Evolutionary conservation across 495 filamentous ascomycete genomes (phyloP).

Genomic region (Talaromyces adpressus): DNA sequence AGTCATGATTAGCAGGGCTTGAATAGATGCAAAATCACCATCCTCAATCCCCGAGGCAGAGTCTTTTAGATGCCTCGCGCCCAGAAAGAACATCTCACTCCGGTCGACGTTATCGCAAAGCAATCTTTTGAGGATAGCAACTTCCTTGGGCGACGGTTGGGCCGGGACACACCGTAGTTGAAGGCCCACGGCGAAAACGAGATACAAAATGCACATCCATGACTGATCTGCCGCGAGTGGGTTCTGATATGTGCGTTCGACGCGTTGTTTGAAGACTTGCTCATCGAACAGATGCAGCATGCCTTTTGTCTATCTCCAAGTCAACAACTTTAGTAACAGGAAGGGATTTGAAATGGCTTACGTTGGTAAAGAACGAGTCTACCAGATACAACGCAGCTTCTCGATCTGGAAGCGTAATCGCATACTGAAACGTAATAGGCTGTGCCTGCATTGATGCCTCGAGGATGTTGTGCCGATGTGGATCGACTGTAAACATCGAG

Average conservation of each 20-base stretch:
- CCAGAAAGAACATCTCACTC: slow-evolving; percentile 53
- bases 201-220: slow-evolving; percentile 47
- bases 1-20: slow-evolving; percentile 53
- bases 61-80: slow-evolving; percentile 47
- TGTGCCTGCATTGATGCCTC: slow-evolving; percentile 45
- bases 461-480: slow-evolving; percentile 59
- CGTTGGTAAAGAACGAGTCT: slow-evolving; percentile 54
- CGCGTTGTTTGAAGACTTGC: slow-evolving; percentile 34
- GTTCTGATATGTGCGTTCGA: slow-evolving; percentile 47
- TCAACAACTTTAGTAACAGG: background rate
- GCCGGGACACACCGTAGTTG: slow-evolving; percentile 44
- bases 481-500: slow-evolving; percentile 63
- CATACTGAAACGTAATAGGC: slow-evolving; percentile 31
- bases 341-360: slow-evolving; percentile 17
- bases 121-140: slow-evolving; percentile 42
- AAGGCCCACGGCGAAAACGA: slow-evolving; percentile 54
- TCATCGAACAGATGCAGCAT: slow-evolving; percentile 49
- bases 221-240: slow-evolving; percentile 40
- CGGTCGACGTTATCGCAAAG: slow-evolving; percentile 35
- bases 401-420: slow-evolving; percentile 46
- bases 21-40: slow-evolving; percentile 55
- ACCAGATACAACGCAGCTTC: slow-evolving; percentile 47
- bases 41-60: slow-evolving; percentile 53
- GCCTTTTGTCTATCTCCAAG: slow-evolving; percentile 42
- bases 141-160: slow-evolving; percentile 35